These are phyloP conservation scores for Mucor indicus DNA, from an alignment of 371 early-diverging fungal genomes.

Conservation along the genomic window DNA sequence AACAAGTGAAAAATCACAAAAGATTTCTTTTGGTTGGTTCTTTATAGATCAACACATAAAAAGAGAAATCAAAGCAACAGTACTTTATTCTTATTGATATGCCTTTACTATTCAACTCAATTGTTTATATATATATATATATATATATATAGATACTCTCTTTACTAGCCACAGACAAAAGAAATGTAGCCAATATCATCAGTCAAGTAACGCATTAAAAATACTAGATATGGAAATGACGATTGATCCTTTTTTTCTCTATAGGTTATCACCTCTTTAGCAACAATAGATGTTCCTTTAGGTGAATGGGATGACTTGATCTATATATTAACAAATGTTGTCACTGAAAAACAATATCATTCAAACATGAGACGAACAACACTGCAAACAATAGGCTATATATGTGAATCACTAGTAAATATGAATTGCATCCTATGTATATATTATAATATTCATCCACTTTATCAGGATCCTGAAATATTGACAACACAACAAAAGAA, in stretches of 20 bases:
- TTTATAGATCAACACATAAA: not conserved
- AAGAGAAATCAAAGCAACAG: not conserved
- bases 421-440: not conserved
- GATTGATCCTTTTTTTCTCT: not conserved
- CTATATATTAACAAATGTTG: not conserved
- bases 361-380: not conserved
- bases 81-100: too few species aligned
- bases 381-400: conserved; percentile 3
- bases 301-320: not conserved
- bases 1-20: not conserved
- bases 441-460: not conserved
- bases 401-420: conserved; percentile 5
- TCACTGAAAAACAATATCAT: not conserved
- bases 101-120: too few species aligned
- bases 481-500: not conserved
- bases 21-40: not conserved
- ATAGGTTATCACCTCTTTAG: not conserved
- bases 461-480: not conserved
- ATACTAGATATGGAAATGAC: too few species aligned
- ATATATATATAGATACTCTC: not conserved
- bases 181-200: conserved; percentile 1
- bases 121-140: too few species aligned
- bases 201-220: not conserved
- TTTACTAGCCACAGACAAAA: not conserved
- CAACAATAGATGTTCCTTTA: not conserved